Percentiles rank a stretch among this genome's conserved stretches.
Conservation (phyloP, 352 stramenopile species). For the Phytophthora agathidicida region DNA sequence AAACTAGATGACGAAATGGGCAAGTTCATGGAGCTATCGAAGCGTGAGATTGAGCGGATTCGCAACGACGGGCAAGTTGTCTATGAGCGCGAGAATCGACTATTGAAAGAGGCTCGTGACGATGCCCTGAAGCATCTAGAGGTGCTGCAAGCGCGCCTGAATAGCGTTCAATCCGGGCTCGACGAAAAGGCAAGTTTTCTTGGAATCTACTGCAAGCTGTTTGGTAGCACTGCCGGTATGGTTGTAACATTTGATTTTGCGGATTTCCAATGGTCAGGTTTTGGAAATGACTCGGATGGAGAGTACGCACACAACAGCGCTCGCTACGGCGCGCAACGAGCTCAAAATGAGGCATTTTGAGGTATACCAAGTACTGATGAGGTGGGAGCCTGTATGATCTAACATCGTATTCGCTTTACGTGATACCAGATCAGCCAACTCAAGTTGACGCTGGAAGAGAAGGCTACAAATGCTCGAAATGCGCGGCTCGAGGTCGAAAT, state of each 20-base stretch:
- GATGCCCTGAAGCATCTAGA: conserved; percentile 69
- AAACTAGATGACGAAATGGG: conserved; percentile 66
- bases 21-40: conserved; percentile 76
- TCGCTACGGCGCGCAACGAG: conserved; percentile 60
- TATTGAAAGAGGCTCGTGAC: conserved; percentile 68
- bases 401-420: background rate
- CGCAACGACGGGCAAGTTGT: conserved; percentile 63
- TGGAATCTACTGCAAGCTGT: background rate
- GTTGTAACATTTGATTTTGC: background rate
- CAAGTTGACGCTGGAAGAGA: conserved; percentile 66
- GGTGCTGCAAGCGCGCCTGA: conserved; percentile 53
- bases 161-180: conserved; percentile 47
- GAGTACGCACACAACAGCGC: conserved; percentile 50
- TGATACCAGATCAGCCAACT: conserved; percentile 60
- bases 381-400: background rate
- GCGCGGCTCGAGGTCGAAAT: conserved; percentile 62
- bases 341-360: conserved; percentile 87
- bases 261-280: conserved; percentile 25
- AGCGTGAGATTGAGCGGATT: conserved; percentile 74
- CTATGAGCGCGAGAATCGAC: conserved; percentile 77
- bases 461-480: conserved; percentile 37
- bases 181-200: conserved; percentile 53
- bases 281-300: conserved; percentile 63
- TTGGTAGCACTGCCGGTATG: background rate
- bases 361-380: conserved; percentile 21